Conservation (phyloP, 208 protist genomes). For the Leishmania martiniquensis region DNA sequence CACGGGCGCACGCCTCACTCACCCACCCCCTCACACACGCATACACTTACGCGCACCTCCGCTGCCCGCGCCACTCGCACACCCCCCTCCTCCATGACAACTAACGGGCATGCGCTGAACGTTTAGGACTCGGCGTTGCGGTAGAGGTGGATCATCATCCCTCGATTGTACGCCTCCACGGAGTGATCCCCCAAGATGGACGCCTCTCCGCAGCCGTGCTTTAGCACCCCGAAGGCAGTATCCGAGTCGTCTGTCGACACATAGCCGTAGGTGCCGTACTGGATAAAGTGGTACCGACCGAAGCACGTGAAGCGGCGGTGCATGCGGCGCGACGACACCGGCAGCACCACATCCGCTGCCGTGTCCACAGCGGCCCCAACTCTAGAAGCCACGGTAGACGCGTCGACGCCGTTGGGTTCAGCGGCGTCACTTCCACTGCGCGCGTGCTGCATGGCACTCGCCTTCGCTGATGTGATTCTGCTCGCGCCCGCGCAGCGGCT, state of each 20-base stretch:
- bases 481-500: background rate
- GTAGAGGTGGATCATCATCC: conserved; percentile 64
- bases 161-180: conserved; percentile 68
- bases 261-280: conserved; percentile 50
- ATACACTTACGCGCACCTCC: background rate
- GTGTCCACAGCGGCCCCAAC: conserved; percentile 3
- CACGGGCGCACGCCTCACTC: no score
- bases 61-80: background rate
- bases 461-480: background rate
- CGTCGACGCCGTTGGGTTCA: background rate
- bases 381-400: background rate
- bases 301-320: conserved; percentile 74
- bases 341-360: conserved; percentile 15
- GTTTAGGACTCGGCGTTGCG: conserved; percentile 17
- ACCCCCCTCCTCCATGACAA: background rate
- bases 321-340: conserved; percentile 18
- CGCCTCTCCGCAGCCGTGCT: conserved; percentile 44
- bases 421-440: background rate
- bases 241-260: conserved; percentile 67
- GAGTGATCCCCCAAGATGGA: conserved; percentile 54
- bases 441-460: background rate
- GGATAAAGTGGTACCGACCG: conserved; percentile 76
- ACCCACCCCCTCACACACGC: no score
- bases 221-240: conserved; percentile 59
- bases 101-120: background rate